These are phyloP conservation scores for Carex sylvatica DNA, from an alignment of 202 grass and related monocot species.

Conservation along the genomic window DNA sequence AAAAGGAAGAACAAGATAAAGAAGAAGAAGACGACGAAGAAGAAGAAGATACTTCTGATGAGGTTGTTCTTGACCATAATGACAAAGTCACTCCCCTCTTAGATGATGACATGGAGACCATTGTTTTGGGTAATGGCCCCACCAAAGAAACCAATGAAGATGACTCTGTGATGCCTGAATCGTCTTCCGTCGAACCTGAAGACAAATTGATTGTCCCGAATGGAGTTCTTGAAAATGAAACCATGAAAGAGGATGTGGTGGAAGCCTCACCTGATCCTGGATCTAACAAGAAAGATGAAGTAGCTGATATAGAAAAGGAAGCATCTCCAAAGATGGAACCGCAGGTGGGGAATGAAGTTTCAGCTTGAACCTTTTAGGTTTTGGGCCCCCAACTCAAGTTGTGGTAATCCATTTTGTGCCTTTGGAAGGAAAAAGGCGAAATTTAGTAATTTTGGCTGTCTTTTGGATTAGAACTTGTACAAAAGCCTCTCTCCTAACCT, in stretches of 20 bases:
- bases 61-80: slow-evolving; percentile 42
- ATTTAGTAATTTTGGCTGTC: slow-evolving; percentile 30
- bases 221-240: slow-evolving; percentile 25
- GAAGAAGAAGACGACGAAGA: slow-evolving; percentile 14
- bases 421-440: slow-evolving; percentile 4
- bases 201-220: not conserved
- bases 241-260: not conserved
- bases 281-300: slow-evolving; percentile 5
- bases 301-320: slow-evolving; percentile 9
- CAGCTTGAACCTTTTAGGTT: slow-evolving; percentile 14
- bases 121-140: slow-evolving; percentile 56
- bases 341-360: slow-evolving; percentile 20
- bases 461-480: slow-evolving; percentile 28
- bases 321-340: slow-evolving; percentile 15
- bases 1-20: slow-evolving; percentile 32
- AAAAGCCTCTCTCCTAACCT: slow-evolving; percentile 30
- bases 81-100: slow-evolving; percentile 40
- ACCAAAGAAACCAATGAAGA: slow-evolving; percentile 25
- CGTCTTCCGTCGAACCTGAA: not conserved
- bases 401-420: slow-evolving; percentile 12
- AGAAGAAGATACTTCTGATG: slow-evolving; percentile 44
- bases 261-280: not conserved
- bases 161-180: not conserved
- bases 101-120: slow-evolving; percentile 44
- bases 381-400: not conserved